Conservation (phyloP, 257 asterid genomes). For the Solanum etuberosum region DNA sequence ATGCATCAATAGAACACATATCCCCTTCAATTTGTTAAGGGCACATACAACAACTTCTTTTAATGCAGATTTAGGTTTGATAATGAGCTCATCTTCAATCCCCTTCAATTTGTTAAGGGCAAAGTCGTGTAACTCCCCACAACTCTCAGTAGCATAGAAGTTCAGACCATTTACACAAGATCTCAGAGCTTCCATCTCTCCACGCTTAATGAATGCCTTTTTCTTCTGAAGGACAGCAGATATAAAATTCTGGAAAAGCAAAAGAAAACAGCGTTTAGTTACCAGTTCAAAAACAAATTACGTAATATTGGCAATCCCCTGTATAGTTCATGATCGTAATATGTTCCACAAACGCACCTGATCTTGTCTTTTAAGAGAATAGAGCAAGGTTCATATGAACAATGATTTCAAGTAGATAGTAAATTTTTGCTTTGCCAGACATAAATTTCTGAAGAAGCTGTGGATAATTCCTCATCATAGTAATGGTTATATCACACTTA, state of each 20-base stretch:
- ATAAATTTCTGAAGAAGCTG: too few relatives aligned
- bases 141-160: too few relatives aligned
- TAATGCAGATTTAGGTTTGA: too few relatives aligned
- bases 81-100: constrained; percentile 66
- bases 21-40: too few relatives aligned
- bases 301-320: not conserved
- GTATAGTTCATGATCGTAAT: not conserved
- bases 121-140: constrained; percentile 38
- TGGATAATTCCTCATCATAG: too few relatives aligned
- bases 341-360: constrained; percentile 36
- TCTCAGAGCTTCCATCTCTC: constrained; percentile 10
- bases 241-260: constrained; percentile 50
- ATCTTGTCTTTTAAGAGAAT: constrained; percentile 88
- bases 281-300: not conserved
- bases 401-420: constrained; percentile 63
- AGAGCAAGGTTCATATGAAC: constrained; percentile 70
- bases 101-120: constrained; percentile 64
- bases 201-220: constrained; percentile 75
- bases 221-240: constrained; percentile 48
- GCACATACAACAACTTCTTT: too few relatives aligned
- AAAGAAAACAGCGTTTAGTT: not conserved
- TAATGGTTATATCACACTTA: too few relatives aligned
- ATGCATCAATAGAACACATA: too few relatives aligned
- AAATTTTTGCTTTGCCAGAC: constrained; percentile 76
- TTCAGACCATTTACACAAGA: too few relatives aligned